Evolutionary conservation across 2,329 filamentous ascomycete genomes (phyloP), one percentile per base, ranked within the genome.

Genomic region (Aspergillus vadensis): DNA sequence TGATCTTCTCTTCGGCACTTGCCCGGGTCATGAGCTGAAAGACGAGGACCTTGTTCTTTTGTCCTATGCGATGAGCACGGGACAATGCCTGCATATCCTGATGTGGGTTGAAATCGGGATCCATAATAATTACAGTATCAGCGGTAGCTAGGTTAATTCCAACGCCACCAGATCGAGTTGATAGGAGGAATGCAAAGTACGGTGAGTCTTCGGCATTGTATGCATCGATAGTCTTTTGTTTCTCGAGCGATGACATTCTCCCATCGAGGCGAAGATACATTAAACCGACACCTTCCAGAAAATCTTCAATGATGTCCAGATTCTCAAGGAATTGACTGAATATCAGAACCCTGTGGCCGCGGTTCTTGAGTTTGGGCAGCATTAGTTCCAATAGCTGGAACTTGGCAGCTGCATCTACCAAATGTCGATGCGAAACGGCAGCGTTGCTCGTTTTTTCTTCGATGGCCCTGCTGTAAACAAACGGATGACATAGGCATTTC

Each of bases 91-190:
- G 95, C 43, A 99, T 90, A 70, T 99, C 96, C 76, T 99, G 95
- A 72, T 99, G 95, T 0, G 95, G 95, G 63, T 99, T 99, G 81
- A 96, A 98, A 72, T 99, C 95, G 0, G 92, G 92, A 69, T 99
- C 93, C 66, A 98, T 87, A 66, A 99, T 97, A 65, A 99, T 97
- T 63, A 99, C 96, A 0, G 95, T 99, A 72, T 99, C 95, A 2
- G 95, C 95, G 7, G 93, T 97, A 0, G 95, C 95, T 58, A 99
- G 83, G 72, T 99, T 99, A 80, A 99, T 99, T 15, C 95, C 96
- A 0, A 99, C 94, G 70, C 96, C 95, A 57, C 95, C 95, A 17
- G 96, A 93, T 64, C 95, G 88, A 3, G 96, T 99, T 0, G 94
- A 98, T 0, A 99, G 83, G 17, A 99, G 78, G 76, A 99, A 98